These are phyloP conservation scores for Pyrenophora teres DNA, from an alignment of 2,329 filamentous ascomycete genomes.

Conservation along the genomic window DNA sequence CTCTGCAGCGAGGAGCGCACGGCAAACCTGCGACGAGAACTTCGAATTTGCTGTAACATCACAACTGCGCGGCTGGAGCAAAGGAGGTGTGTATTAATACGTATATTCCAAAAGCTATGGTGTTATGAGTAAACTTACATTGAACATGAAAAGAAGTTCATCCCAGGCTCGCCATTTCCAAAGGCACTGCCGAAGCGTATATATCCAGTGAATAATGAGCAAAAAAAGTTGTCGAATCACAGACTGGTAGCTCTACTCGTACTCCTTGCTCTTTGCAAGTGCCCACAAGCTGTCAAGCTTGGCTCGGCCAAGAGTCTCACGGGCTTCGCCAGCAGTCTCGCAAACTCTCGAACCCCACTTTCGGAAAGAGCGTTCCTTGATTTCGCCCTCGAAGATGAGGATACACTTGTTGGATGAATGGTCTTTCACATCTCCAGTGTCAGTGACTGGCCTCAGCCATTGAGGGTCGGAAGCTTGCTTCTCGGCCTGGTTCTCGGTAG, in stretches of 20 bases:
- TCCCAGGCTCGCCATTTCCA: background rate
- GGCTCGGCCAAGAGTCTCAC: conserved; percentile 74
- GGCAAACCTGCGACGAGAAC: background rate
- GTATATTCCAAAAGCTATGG: conserved; percentile 23
- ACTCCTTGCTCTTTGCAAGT: conserved; percentile 69
- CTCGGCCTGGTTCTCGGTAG: conserved; percentile 61
- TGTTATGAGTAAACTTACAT: conserved; percentile 28
- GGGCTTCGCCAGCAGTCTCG: conserved; percentile 87
- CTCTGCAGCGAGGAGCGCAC: background rate
- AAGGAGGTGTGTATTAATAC: conserved; percentile 20
- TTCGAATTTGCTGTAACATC: conserved; percentile 3
- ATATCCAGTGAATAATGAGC: background rate
- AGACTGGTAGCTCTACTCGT: background rate
- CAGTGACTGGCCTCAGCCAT: conserved; percentile 81
- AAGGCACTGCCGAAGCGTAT: background rate
- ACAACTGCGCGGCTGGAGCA: conserved; percentile 7
- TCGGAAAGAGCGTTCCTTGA: conserved; percentile 77
- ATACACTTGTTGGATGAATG: conserved; percentile 80
- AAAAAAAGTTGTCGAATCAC: background rate
- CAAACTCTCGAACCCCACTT: conserved; percentile 88
- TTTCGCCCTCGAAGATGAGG: conserved; percentile 88
- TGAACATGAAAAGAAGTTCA: conserved; percentile 7
- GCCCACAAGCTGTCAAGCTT: conserved; percentile 98
- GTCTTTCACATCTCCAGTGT: conserved; percentile 78
- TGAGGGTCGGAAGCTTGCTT: conserved; percentile 66